Evolutionary conservation across 345 rosid genomes (phyloP).

Genomic region (Bruguiera sexangula): DNA sequence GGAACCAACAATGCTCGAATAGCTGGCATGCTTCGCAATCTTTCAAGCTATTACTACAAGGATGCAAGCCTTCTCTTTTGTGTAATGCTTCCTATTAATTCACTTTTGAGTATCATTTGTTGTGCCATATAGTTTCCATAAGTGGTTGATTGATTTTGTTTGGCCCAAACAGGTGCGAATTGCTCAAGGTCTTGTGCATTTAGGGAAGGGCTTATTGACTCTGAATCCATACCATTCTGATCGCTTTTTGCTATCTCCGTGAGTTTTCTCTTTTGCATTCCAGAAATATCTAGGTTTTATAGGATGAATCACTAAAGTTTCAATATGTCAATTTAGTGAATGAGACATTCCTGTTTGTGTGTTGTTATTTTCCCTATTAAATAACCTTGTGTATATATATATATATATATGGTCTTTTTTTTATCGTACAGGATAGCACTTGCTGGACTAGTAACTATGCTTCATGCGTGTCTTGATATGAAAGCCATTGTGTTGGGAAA

Average conservation of each 20-base stretch:
- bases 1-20: conserved; percentile 97
- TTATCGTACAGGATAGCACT: conserved; percentile 61
- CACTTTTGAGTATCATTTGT: neutral
- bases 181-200: conserved; percentile 91
- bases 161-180: conserved; percentile 64
- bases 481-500: conserved; percentile 75
- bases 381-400: neutral
- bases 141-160: conserved; percentile 17
- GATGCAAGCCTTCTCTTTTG: conserved; percentile 87
- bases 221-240: conserved; percentile 93
- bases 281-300: neutral
- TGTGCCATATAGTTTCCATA: neutral
- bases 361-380: neutral
- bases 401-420: neutral
- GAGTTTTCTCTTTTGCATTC: conserved; percentile 23
- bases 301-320: neutral
- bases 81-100: conserved; percentile 42
- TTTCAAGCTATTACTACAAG: conserved; percentile 90
- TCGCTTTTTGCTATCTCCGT: conserved; percentile 84
- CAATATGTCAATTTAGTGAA: no score
- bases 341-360: neutral
- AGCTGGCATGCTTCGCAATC: conserved; percentile 96
- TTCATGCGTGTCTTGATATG: conserved; percentile 91
- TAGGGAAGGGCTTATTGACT: conserved; percentile 93
- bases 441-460: conserved; percentile 76